Evolutionary conservation across 371 early-diverging fungal genomes (phyloP).

Genomic region (Mortierella sp.): DNA sequence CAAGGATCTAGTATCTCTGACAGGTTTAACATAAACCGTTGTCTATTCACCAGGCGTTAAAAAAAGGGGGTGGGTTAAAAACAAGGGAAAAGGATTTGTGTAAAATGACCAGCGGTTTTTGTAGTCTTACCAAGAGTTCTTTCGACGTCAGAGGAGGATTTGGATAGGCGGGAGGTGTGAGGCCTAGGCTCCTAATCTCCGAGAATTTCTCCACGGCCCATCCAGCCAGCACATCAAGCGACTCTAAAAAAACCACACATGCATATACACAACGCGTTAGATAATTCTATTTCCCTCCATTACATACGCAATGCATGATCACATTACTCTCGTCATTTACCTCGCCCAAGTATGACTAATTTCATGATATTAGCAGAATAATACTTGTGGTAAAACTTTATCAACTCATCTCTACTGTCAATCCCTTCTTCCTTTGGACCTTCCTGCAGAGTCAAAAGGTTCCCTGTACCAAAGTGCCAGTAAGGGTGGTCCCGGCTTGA

Average conservation of each 20-base stretch:
- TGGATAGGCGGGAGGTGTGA: conserved; percentile 72
- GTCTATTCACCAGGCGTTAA: not conserved
- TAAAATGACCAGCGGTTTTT: not conserved
- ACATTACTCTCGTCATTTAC: conserved; percentile 51
- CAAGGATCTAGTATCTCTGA: conserved; percentile 81
- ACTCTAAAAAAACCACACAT: conserved; percentile 60
- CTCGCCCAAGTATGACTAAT: conserved; percentile 88
- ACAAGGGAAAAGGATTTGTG: not conserved
- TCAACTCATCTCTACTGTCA: conserved; percentile 82
- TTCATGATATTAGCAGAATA: conserved; percentile 96
- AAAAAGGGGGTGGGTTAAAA: not conserved
- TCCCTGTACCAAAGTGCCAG: conserved; percentile 87
- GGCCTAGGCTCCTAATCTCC: conserved; percentile 74
- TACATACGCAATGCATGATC: no score
- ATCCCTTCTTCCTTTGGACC: conserved; percentile 75
- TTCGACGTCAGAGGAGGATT: conserved; percentile 79
- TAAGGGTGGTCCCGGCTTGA: conserved; percentile 85
- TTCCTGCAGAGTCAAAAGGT: conserved; percentile 80
- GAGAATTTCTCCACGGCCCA: conserved; percentile 88
- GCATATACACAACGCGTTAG: not conserved
- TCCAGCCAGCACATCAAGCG: conserved; percentile 82
- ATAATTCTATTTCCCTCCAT: not conserved
- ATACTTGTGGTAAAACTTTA: conserved; percentile 88
- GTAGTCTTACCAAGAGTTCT: conserved; percentile 70
- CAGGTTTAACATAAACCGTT: conserved; percentile 73